Evolutionary conservation across 148 eudicot genomes (phyloP), one percentile per base, ranked within the genome.

Genomic region (Linanthus parryae): DNA sequence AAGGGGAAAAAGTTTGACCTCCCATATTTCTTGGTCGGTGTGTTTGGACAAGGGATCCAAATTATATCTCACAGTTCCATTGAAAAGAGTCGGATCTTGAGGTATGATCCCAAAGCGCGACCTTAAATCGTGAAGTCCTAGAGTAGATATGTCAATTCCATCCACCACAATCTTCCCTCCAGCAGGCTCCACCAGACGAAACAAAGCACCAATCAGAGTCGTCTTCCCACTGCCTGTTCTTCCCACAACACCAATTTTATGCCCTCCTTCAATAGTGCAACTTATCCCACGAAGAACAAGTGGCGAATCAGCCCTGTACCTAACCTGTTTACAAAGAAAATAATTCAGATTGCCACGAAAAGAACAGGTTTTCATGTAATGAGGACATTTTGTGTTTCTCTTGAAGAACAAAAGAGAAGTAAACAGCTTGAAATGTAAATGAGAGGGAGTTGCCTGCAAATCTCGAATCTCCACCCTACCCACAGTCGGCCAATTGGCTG

Each of bases 401-500:
- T 15, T 43, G n/a, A n/a, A n/a, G n/a, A n/a, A n/a, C n/a, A n/a
- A n/a, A n/a, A n/a, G n/a, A n/a, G n/a, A n/a, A n/a, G n/a, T 27
- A 12, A 17, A 27, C 16, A 47, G 29, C 11, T 5, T 31, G 5
- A 23, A 23, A 24, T 23, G 27, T 0, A 14, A 13, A 47, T 12
- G 28, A 26, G 26, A 14, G 26, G 23, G 17, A 48, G 10, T 62
- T 71, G 84, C 94, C 89, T 88, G 72, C 49, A 89, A 59, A 62
- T 89, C 64, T 44, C 59, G 74, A 71, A 85, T 82, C 64, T 85
- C 94, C 19, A 89, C 90, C 73, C 71, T 89, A 33, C 97, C 97
- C 44, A 64, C 52, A 17, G 67, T 36, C 1, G 95, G 95, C 97
- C 97, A 89, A 61, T 77, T 82, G 41, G 39, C 39, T 12, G 87